phyloP scores from a whole-genome alignment of 495 filamentous ascomycete species.

The Cetradonia linearis region DNA sequence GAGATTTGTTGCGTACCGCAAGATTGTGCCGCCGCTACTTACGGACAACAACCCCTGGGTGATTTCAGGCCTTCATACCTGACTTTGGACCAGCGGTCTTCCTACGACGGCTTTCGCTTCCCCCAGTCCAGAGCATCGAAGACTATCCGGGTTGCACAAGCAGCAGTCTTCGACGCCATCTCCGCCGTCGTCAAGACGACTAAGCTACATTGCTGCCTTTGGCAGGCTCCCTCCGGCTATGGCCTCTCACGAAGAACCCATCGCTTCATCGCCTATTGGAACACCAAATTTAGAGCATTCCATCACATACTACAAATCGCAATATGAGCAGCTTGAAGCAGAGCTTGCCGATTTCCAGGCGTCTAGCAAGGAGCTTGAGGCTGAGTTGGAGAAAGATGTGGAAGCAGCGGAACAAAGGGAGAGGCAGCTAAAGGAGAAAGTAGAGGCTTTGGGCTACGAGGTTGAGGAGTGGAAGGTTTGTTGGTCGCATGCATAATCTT shows the following conservation, averaged over 20 bases:
- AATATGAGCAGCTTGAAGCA: conserved; percentile 85
- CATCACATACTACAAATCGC: conserved; percentile 83
- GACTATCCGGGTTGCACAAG: background rate
- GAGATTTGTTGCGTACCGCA: background rate
- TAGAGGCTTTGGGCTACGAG: conserved; percentile 72
- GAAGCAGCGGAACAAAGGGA: conserved; percentile 93
- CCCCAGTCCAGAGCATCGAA: background rate
- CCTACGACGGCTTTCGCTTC: background rate
- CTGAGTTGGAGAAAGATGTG: conserved; percentile 91
- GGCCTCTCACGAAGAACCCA: conserved; percentile 8
- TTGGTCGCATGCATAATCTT: background rate
- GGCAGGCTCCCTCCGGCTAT: conserved; percentile 7
- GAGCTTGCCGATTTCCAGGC: conserved; percentile 92
- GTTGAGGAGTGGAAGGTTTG: conserved; percentile 97
- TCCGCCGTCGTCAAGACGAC: background rate
- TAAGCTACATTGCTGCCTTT: conserved; percentile 9
- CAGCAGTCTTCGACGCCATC: conserved; percentile 1
- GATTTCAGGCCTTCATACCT: background rate
- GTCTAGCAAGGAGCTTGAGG: conserved; percentile 86
- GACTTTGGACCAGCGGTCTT: background rate
- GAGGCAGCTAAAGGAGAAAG: conserved; percentile 71
- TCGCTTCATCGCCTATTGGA: conserved; percentile 5
- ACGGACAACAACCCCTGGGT: conserved; percentile 11
- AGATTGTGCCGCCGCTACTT: background rate
- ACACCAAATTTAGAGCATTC: conserved; percentile 47